A percentile compares a stretch with the other conserved stretches of the same genome.
Conservation (phyloP, 768 basidiomycete genomes). For the Suillus brevipes region DNA sequence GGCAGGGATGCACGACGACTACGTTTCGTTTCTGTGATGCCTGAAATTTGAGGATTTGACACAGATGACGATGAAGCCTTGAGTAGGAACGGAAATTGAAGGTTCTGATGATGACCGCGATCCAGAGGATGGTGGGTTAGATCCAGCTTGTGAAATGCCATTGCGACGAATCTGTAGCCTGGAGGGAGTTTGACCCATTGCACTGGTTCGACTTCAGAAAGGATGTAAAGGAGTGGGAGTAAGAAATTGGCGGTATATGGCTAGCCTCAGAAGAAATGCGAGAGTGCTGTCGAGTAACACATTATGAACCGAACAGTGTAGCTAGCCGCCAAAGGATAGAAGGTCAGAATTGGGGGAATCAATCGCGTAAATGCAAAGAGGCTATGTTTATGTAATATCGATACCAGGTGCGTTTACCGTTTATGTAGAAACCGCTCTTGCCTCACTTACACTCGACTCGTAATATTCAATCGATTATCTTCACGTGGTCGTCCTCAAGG, state of each 20-base stretch:
- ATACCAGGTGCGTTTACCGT: too few relatives aligned
- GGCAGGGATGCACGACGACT: conserved; percentile 29
- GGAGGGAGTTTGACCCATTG: conserved; percentile 35
- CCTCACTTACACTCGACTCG: too few relatives aligned
- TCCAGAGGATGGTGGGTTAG: conserved; percentile 11
- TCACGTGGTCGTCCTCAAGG: too few relatives aligned
- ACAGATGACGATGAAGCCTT: conserved; percentile 4
- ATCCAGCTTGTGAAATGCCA: conserved; percentile 11
- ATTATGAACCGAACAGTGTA: too few relatives aligned
- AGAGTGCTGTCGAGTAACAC: too few relatives aligned
- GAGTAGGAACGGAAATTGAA: not conserved
- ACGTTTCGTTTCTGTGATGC: conserved; percentile 7
- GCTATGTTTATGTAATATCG: too few relatives aligned
- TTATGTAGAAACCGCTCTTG: too few relatives aligned
- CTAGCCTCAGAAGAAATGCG: conserved; percentile 3
- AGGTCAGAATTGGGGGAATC: too few relatives aligned
- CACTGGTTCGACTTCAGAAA: conserved; percentile 5
- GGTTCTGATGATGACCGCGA: conserved; percentile 9
- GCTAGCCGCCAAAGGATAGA: too few relatives aligned
- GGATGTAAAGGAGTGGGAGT: not conserved
- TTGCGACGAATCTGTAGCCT: conserved; percentile 18
- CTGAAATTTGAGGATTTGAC: not conserved
- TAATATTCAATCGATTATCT: too few relatives aligned
- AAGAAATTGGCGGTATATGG: conserved; percentile 3
- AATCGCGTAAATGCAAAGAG: too few relatives aligned